Evolutionary conservation across 306 rosid species (phyloP).

Genomic region (Vicia sativa): DNA sequence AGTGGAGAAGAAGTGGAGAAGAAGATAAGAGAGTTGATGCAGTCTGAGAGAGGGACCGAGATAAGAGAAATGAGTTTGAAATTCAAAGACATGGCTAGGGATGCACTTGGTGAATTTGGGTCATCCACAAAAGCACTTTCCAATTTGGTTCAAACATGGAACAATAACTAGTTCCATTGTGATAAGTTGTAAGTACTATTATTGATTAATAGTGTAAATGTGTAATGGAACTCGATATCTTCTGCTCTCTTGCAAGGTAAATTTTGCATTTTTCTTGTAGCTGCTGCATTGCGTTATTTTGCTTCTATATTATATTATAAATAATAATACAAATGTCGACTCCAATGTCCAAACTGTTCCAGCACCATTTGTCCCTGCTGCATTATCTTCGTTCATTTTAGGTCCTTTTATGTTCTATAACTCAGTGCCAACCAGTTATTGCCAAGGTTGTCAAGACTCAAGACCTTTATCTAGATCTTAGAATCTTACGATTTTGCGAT

Average conservation of each 20-base stretch:
- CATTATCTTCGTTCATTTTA: background rate
- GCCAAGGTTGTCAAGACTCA: too few species aligned
- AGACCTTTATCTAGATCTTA: too few species aligned
- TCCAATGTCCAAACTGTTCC: background rate
- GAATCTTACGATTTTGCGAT: too few species aligned
- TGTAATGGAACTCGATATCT: background rate
- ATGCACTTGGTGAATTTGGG: background rate
- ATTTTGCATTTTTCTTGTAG: background rate
- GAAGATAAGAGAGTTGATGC: conserved; percentile 5
- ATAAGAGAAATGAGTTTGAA: background rate
- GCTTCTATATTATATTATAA: background rate
- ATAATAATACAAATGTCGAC: background rate
- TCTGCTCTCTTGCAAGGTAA: conserved; percentile 1
- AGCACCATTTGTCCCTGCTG: background rate
- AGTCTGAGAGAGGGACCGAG: background rate
- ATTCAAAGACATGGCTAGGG: background rate
- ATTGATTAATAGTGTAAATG: background rate
- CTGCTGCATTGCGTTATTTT: background rate
- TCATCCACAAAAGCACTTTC: background rate
- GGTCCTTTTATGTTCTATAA: background rate
- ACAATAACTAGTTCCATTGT: background rate
- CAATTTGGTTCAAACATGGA: background rate
- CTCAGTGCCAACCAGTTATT: background rate
- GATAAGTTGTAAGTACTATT: background rate
- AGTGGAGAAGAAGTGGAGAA: conserved; percentile 3